These are phyloP conservation scores for Chrysanthemum lavandulifolium DNA, from an alignment of 129 eudicot species.

Conservation along the genomic window DNA sequence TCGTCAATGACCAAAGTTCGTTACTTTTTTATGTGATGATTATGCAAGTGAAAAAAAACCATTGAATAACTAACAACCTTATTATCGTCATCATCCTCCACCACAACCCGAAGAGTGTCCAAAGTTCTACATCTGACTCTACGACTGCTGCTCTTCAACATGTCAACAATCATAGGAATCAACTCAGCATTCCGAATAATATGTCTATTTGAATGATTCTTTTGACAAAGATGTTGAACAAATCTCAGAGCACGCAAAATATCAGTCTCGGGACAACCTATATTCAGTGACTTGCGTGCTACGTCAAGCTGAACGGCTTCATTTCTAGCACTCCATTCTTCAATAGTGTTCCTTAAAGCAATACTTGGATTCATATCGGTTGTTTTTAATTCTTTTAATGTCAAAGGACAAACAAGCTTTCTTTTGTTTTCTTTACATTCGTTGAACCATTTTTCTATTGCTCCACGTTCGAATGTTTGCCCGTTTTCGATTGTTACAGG, in stretches of 20 bases:
- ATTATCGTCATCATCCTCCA: conserved; percentile 77
- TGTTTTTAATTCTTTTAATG: conserved; percentile 61
- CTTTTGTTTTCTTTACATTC: conserved; percentile 74
- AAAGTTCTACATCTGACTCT: conserved; percentile 68
- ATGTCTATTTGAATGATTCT: conserved; percentile 55
- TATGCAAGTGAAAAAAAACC: not conserved
- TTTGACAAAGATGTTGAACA: conserved; percentile 65
- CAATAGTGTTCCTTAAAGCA: conserved; percentile 79
- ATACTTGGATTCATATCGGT: conserved; percentile 86
- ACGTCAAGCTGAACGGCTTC: conserved; percentile 93
- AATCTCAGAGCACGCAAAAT: conserved; percentile 69
- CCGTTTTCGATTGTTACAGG: conserved; percentile 89
- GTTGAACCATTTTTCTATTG: conserved; percentile 90
- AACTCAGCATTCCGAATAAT: conserved; percentile 60
- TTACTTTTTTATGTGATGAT: not conserved
- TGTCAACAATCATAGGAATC: conserved; percentile 68
- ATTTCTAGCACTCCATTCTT: conserved; percentile 94
- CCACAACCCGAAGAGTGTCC: conserved; percentile 79
- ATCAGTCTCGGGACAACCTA: conserved; percentile 58
- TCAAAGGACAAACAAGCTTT: conserved; percentile 69
- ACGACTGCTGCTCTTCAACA: conserved; percentile 74
- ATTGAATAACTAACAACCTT: conserved; percentile 57
- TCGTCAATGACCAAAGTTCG: too few species aligned
- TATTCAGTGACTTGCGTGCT: conserved; percentile 61
- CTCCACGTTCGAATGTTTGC: conserved; percentile 86